Percentiles rank a stretch among this genome's conserved stretches.
Conservation (phyloP, 2,329 filamentous ascomycete genomes). For the Teratosphaeria destructans region DNA sequence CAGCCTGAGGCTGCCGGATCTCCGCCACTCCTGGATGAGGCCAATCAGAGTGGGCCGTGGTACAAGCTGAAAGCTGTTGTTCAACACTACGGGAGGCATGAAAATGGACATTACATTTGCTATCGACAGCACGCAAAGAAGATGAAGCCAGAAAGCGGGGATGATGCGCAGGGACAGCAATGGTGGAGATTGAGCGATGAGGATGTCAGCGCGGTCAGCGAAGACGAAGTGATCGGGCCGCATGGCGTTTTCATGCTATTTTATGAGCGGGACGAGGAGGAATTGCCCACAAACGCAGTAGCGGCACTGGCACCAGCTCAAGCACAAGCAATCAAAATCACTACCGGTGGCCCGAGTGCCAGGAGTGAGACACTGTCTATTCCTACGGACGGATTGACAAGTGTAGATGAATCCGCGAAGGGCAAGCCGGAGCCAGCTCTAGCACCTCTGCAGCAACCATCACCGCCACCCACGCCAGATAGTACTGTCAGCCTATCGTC, state of each 20-base stretch:
- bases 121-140: slow-evolving; percentile 58
- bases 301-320: background rate
- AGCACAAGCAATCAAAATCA: background rate
- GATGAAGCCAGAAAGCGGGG: slow-evolving; percentile 1
- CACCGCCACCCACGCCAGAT: background rate
- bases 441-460: background rate
- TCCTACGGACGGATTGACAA: background rate
- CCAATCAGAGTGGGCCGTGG: slow-evolving; percentile 31
- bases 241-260: slow-evolving; percentile 94
- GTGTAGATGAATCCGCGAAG: background rate
- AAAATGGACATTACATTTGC: slow-evolving; percentile 92
- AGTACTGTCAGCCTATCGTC: background rate
- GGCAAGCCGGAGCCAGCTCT: background rate
- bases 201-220: slow-evolving; percentile 62
- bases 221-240: slow-evolving; percentile 62
- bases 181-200: slow-evolving; percentile 95
- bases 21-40: slow-evolving; percentile 10
- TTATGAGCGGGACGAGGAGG: slow-evolving; percentile 55
- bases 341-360: background rate
- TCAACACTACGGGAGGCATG: slow-evolving; percentile 81
- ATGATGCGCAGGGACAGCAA: slow-evolving; percentile 5
- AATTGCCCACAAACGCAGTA: background rate
- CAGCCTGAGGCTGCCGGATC: background rate
- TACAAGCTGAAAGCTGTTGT: slow-evolving; percentile 78
- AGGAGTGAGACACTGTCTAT: background rate